phyloP scores from a whole-genome alignment of 768 basidiomycete genomes.

The Roridomyces roridus region DNA sequence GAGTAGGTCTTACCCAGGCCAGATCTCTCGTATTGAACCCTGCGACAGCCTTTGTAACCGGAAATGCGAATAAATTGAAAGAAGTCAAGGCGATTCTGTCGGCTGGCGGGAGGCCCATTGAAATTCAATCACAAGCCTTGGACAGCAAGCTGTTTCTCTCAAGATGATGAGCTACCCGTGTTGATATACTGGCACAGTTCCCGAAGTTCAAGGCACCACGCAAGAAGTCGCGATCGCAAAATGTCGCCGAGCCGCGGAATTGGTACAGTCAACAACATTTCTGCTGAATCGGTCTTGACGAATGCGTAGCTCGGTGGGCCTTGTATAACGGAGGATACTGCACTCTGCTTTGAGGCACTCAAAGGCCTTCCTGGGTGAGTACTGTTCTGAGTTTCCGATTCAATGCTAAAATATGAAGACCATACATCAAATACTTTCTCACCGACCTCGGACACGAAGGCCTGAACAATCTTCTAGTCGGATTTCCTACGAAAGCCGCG shows the following conservation, averaged over 20 bases:
- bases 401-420: slow-evolving; percentile 32
- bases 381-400: too few species aligned
- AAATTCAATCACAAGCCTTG: slow-evolving; percentile 78
- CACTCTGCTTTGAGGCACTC: slow-evolving; percentile 88
- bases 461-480: slow-evolving; percentile 81
- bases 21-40: neutral
- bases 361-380: slow-evolving; percentile 81
- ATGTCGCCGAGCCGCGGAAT: slow-evolving; percentile 82
- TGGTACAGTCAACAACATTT: slow-evolving; percentile 48
- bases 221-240: slow-evolving; percentile 90
- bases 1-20: neutral
- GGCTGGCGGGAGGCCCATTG: slow-evolving; percentile 65
- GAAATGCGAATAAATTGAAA: slow-evolving; percentile 89
- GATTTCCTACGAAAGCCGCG: slow-evolving; percentile 79
- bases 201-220: slow-evolving; percentile 93
- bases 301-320: slow-evolving; percentile 47
- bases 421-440: slow-evolving; percentile 96
- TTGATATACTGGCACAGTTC: slow-evolving; percentile 58
- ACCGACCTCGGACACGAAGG: slow-evolving; percentile 85
- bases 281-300: neutral
- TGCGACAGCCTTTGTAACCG: slow-evolving; percentile 86
- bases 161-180: neutral
- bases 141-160: slow-evolving; percentile 63
- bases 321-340: slow-evolving; percentile 90
- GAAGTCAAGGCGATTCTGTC: slow-evolving; percentile 89